Base-by-base conservation (phyloP, 129 eudicot species). In the Calendula officinalis region DNA sequence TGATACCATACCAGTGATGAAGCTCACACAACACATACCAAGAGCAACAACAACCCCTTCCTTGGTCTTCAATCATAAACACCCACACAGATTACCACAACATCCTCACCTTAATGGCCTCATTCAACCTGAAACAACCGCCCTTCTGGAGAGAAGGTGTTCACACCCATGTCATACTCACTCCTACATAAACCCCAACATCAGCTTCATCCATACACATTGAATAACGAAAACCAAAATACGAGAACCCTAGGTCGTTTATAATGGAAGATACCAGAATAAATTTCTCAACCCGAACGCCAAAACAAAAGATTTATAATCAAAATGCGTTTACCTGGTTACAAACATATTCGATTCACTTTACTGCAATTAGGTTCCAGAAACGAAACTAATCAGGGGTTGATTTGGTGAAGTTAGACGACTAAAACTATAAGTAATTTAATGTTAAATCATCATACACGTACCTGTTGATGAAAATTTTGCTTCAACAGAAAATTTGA, bases 121-220 rank as follows among this genome's bases (percentile, higher is more conserved):
- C 98, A 91, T 61, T 91, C 98, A 49, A 91, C 98, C 77, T 91
- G 96, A 77, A 91, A 91, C 84, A 91, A 75, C 30, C 98, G 77
- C 22, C 98, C 98, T 85, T 91, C 98, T 0, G 96, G 98, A 14
- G 98, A 91, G 82, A 91, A 87, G 52, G 98, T 87, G 61, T 85
- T 91, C 13, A 91, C 98, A 61, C 98, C 98, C 74, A 96, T 82
- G 71, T 91, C 98, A 52, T 87, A 91, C 96, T 91, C 98, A 10
- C 95, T 91, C 86, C 98, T 91, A 51, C 53, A 72, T 2, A 49
- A 40, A 75, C 43, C 37, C n/a, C 3, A 41, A 32, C 39, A 44
- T 2, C 5, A 8, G 39, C 5, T 35, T 53, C 27, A 33, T 15
- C 57, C 46, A 66, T 16, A 66, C 7, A 4, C 15, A 15, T 56